Conservation (phyloP, 805 yeast genomes). For the Candida silvicultrix region DNA sequence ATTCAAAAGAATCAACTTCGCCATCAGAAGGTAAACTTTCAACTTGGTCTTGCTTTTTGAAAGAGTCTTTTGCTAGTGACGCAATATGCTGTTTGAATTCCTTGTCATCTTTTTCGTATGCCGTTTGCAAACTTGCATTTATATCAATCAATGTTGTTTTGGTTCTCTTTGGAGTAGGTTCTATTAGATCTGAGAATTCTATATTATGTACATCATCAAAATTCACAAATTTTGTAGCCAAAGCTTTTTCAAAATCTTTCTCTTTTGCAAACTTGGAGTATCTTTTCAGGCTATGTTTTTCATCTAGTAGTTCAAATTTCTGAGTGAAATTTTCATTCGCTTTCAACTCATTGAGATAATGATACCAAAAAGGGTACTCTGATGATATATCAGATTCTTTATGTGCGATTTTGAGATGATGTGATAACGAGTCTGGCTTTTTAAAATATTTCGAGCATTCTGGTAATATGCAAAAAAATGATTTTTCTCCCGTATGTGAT, state of each 20-base stretch:
- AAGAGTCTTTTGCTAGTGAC: constrained; percentile 3
- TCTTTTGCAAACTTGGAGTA: constrained; percentile 4
- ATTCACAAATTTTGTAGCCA: constrained; percentile 3
- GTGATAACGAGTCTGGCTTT: constrained; percentile 54
- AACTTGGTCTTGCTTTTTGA: constrained; percentile 11
- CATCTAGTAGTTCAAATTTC: constrained; percentile 1
- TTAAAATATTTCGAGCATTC: constrained; percentile 59
- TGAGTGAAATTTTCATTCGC: constrained; percentile 5
- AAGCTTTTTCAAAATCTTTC: constrained; percentile 20
- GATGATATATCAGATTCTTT: neutral
- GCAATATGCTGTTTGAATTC: constrained; percentile 1
- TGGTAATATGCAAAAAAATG: constrained; percentile 58
- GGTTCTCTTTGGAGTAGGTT: constrained; percentile 20
- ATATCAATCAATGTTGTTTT: constrained; percentile 21
- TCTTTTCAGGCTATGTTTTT: constrained; percentile 9
- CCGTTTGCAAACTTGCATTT: constrained; percentile 15
- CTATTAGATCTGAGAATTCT: constrained; percentile 17
- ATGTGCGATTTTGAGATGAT: constrained; percentile 59
- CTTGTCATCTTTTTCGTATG: constrained; percentile 11
- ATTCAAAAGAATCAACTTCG: constrained; percentile 7
- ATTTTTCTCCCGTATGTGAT: constrained; percentile 62
- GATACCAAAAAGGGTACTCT: neutral
- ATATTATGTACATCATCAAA: constrained; percentile 20
- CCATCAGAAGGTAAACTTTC: constrained; percentile 16
- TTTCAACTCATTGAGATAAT: constrained; percentile 1